Base-by-base conservation (phyloP, 805 yeast genomes). In the Candida coquimbonensis region DNA sequence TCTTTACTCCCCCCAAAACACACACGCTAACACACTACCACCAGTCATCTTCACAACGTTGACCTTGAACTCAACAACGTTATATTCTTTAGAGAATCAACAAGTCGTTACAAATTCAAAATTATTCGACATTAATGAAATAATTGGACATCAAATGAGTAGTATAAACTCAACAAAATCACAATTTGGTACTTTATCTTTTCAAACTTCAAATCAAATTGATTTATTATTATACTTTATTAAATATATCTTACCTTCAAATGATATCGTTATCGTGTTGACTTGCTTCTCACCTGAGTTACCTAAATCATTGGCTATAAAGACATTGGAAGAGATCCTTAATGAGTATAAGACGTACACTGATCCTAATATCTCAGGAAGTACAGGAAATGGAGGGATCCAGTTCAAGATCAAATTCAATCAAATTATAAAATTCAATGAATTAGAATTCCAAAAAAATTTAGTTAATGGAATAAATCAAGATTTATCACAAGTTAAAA, bases 351-450 rank as follows among this genome's bases (percentile, higher is more conserved):
- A 67, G 38, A 70, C 65, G 31, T 72, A 72, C 53, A 64, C 42
- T 38, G 51, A 45, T 9, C 38, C 49, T 3, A 36, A 34, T 5
- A 21, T 27, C 41, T 11, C 31, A 29, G 31, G 13, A 29, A 27
- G 12, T 27, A 9, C 29, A 9, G 31, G 31, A 27, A 19, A 27
- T 11, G 37, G 51, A 2, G 37, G 51, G 1, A 72, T 77, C 13
- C 82, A 76, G 49, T 80, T 78, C 59, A 80, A 80, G 56, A 64
- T 74, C 29, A 69, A 66, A 52, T 72, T 80, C 73, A 75, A 69
- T 48, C 81, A 77, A 49, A 74, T 79, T 42, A 78, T 80, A 40
- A 69, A 73, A 49, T 64, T 66, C 41, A 81, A 78, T 53, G 83
- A 79, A 53, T 50, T 63, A 56, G 72, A 72, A 47, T 56, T 65